Base-by-base conservation (phyloP, 2,329 filamentous ascomycete genomes). In the Daldinia sp. region DNA sequence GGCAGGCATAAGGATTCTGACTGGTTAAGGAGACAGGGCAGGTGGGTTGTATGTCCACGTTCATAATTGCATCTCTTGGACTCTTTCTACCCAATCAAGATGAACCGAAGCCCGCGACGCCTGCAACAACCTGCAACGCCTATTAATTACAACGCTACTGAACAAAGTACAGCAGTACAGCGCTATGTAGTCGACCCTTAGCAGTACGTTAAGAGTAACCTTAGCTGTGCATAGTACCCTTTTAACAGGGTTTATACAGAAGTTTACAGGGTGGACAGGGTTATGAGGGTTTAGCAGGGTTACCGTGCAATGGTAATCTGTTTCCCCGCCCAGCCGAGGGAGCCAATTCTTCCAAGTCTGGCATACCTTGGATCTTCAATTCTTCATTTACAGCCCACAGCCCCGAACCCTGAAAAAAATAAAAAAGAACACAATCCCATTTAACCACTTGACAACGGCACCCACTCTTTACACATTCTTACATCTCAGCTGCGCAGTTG, bases 331-430 rank as follows among this genome's bases (percentile, higher is more conserved):
- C 54, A 63, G 45, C 58, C 65, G 58, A 63, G 54, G 56, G 49
- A 45, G 49, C 55, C 62, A 66, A 48, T 68, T 63, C 65, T 61
- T 64, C 55, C 58, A 58, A 63, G 48, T 62, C 49, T 55, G 32
- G 41, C 57, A 61, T 67, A 48, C 55, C 58, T 54, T 67, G 64
- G 29, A 63, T 61, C 62, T 60, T 61, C 60, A 61, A 51, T 23
- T 61, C 54, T 64, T 67, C 64, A 61, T 67, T 67, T 67, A 64
- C 64, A 64, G 61, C 64, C 61, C 61, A 58, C 54, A 59, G 58
- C 64, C 64, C 64, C 57, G 57, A 64, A 57, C 61, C 53, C 63
- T 63, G 49, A 48, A 60, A 52, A 62, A 13, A 43, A 47, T 29
- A 62, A 43, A 48, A 60, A 52, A 62, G 11, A 43, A 47, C 34